Evolutionary conservation across 2,329 filamentous ascomycete species (phyloP), one percentile per base, ranked within the genome.

Genomic region (Colletotrichum sp.): DNA sequence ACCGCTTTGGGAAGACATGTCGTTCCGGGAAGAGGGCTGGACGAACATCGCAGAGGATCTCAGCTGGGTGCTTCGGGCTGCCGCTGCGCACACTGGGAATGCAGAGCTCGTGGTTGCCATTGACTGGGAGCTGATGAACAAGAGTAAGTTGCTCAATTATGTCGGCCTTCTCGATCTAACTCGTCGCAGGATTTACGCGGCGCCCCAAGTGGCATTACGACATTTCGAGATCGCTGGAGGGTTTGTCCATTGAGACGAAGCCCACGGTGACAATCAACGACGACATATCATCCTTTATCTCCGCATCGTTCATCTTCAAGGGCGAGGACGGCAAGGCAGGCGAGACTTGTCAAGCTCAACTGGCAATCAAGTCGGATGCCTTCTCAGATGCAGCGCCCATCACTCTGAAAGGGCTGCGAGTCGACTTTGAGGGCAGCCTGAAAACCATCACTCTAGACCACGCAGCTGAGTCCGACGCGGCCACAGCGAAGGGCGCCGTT

Each of bases 61-160:
- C 48, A 88, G 89, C 65, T 93, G 92, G 91, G 85, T 88, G n/a
- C 82, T 93, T 73, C 87, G 92, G 77, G 86, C 87, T 74, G 92
- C 90, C 13, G 92, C 92, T 6, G 85, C 84, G 5, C 84, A 88
- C 76, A 84, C 86, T 63, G 88, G 88, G 9, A 88, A 90, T 68
- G 88, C 87, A 10, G 89, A 90, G 68, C 84, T 93, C 34, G 86
- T 93, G 10, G 83, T 94, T 43, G 87, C 91, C 32, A 89, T 93
- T 67, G 92, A 93, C 79, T 93, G 93, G 90, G 92, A 94, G 80
- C 84, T 94, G 60, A 85, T 93, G 81, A 87, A 91, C 74, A 88
- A 83, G 60, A 87, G 91, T 92, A 84, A 82, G 90, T 18, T n/a
- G 9, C 26, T 8, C n/a, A 28, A 18, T 48, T 36, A 12, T 18